Conservation (phyloP, 2,329 filamentous ascomycete species). For the Balansia obtecta region DNA sequence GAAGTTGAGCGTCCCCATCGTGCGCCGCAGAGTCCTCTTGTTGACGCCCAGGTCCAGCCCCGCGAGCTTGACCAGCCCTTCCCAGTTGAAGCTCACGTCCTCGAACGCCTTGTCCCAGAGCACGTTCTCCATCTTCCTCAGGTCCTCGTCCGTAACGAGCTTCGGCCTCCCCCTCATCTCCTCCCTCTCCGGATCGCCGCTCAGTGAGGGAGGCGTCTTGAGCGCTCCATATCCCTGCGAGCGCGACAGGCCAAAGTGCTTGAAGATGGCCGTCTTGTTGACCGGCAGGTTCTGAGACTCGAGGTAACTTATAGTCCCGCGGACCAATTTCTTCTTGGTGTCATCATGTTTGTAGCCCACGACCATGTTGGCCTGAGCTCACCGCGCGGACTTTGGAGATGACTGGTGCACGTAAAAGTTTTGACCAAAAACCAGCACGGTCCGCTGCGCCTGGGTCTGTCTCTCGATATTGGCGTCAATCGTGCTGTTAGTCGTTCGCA, state of each 20-base stretch:
- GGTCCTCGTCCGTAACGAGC: conserved; percentile 22
- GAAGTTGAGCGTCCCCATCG: conserved; percentile 25
- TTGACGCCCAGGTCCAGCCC: conserved; percentile 21
- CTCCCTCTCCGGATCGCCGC: conserved; percentile 26
- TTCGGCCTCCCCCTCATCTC: conserved; percentile 24
- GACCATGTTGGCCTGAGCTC: not conserved
- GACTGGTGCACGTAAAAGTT: not conserved
- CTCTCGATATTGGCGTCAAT: not conserved
- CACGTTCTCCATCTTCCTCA: conserved; percentile 23
- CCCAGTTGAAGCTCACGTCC: conserved; percentile 21
- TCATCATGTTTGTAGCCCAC: conserved; percentile 24
- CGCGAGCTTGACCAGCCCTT: conserved; percentile 20
- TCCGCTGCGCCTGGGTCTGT: too few species aligned
- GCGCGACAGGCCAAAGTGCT: conserved; percentile 25
- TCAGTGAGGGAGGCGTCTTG: conserved; percentile 19
- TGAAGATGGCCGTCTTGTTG: conserved; percentile 28
- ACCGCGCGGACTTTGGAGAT: too few species aligned
- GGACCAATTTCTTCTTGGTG: conserved; percentile 26
- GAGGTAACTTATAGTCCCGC: conserved; percentile 27
- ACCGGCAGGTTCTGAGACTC: conserved; percentile 25
- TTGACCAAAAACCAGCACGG: not conserved
- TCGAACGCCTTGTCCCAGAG: conserved; percentile 24
- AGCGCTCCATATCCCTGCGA: conserved; percentile 26
- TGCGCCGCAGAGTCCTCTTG: conserved; percentile 22
- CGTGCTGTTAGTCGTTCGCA: too few species aligned